These are phyloP conservation scores for Pseudocercospora pini-densiflorae DNA, from an alignment of 2,329 filamentous ascomycete genomes.

Conservation along the genomic window DNA sequence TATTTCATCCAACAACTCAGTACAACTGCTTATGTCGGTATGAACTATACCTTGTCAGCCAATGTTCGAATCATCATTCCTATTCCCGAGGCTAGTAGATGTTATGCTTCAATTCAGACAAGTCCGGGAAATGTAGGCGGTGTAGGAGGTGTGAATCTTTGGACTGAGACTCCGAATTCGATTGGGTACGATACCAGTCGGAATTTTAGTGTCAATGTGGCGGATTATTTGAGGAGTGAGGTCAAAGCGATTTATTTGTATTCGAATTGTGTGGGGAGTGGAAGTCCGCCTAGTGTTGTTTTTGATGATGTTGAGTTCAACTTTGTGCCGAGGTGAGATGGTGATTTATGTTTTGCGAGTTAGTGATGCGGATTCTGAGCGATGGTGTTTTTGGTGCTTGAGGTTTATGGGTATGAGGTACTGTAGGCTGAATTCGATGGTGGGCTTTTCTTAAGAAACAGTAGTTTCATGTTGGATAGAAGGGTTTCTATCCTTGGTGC, in stretches of 20 bases:
- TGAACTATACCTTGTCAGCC: not conserved
- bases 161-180: not conserved
- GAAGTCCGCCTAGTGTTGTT: not conserved
- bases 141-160: not conserved
- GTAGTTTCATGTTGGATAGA: too few relatives aligned
- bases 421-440: too few relatives aligned
- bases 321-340: too few relatives aligned
- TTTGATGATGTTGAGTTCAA: not conserved
- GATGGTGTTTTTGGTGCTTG: not conserved
- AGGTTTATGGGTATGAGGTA: too few relatives aligned
- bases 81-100: not conserved
- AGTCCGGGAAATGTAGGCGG: not conserved
- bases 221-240: not conserved
- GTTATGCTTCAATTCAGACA: not conserved
- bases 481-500: too few relatives aligned
- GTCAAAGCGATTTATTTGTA: not conserved
- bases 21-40: not conserved
- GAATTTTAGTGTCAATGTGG: not conserved
- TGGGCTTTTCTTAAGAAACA: too few relatives aligned
- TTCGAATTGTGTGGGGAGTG: not conserved
- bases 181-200: not conserved
- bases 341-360: too few relatives aligned
- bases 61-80: not conserved
- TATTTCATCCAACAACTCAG: constrained; percentile 2
- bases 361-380: not conserved